Evolutionary conservation across 1,139 yeast species (phyloP).

Genomic region (Magnusiomyces tetraspermus): DNA sequence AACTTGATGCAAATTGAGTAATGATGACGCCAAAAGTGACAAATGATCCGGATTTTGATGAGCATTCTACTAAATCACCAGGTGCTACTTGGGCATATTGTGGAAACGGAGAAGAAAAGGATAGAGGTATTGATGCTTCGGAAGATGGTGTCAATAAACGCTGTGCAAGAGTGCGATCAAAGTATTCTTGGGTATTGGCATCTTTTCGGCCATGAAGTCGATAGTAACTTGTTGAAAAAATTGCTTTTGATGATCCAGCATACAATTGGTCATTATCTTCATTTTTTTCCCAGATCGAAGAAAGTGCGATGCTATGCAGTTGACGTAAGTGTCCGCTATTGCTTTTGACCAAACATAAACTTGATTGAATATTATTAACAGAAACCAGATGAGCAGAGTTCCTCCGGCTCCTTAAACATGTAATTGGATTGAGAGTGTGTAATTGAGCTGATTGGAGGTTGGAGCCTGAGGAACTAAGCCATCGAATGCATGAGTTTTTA

Average conservation of each 20-base stretch:
- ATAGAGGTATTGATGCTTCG: background rate
- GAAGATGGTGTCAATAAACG: background rate
- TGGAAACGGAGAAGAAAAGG: background rate
- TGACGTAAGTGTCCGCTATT: background rate
- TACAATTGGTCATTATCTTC: background rate
- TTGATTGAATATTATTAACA: background rate
- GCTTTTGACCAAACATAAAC: background rate
- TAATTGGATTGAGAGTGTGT: background rate
- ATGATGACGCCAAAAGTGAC: slow-evolving; percentile 3
- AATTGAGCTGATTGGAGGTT: background rate
- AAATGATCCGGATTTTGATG: background rate
- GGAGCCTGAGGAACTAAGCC: background rate
- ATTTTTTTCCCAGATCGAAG: background rate
- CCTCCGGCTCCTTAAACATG: background rate
- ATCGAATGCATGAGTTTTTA: background rate
- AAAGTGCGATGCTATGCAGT: background rate
- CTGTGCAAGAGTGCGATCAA: background rate
- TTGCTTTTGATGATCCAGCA: background rate
- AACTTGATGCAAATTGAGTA: background rate
- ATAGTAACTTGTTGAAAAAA: background rate
- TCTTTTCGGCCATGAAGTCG: background rate
- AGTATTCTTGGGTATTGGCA: background rate
- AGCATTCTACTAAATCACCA: slow-evolving; percentile 6
- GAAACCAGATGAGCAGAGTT: background rate
- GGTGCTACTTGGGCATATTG: background rate